These are phyloP conservation scores for Echinochloa phyllopogon DNA, from an alignment of 176 grass and related monocot species.

Conservation along the genomic window DNA sequence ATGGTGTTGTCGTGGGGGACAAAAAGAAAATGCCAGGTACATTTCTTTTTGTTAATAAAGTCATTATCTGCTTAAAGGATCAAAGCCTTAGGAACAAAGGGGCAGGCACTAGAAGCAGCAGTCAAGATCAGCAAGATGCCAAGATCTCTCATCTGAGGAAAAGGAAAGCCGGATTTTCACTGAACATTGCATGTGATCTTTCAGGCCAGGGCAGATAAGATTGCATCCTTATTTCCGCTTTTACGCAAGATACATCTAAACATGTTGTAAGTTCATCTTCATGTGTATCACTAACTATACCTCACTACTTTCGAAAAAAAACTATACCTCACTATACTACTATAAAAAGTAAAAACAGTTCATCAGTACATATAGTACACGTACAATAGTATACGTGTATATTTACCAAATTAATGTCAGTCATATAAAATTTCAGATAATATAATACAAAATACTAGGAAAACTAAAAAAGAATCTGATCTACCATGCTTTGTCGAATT, in stretches of 20 bases:
- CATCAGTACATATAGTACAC: background rate
- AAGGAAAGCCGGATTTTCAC: conserved; percentile 45
- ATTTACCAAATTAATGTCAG: background rate
- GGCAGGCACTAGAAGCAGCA: conserved; percentile 39
- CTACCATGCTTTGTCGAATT: conserved; percentile 44
- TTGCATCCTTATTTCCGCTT: conserved; percentile 42
- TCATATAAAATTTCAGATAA: background rate
- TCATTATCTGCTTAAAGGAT: conserved; percentile 48
- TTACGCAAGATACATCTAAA: background rate
- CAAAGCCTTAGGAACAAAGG: conserved; percentile 42
- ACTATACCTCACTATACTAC: background rate
- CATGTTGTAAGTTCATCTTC: background rate
- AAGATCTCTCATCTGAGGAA: conserved; percentile 40
- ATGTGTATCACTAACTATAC: background rate
- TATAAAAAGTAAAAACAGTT: background rate
- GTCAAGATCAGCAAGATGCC: conserved; percentile 57
- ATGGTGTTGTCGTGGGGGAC: conserved; percentile 51
- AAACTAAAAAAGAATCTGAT: conserved; percentile 13
- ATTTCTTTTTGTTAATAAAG: conserved; percentile 41
- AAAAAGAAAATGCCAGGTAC: conserved; percentile 34
- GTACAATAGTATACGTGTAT: background rate
- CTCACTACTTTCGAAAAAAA: too few species aligned
- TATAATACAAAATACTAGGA: background rate
- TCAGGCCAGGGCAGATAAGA: conserved; percentile 33
- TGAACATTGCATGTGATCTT: conserved; percentile 44